Base-by-base conservation (phyloP, 1,284 basidiomycete genomes). In the Singerocomus rubriflavus region DNA sequence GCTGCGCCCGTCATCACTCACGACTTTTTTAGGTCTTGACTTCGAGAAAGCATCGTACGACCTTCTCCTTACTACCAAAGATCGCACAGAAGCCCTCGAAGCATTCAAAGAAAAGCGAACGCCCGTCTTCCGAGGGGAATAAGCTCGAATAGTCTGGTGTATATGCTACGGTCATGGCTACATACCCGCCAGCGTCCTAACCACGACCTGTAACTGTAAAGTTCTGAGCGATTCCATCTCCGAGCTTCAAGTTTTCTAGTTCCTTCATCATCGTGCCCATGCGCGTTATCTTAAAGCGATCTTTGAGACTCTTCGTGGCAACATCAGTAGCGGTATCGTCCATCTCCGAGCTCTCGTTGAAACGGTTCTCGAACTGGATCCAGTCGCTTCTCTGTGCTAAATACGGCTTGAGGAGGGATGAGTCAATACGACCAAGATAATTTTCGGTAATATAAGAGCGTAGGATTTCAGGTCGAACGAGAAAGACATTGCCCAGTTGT, bases 401-500 rank as follows among this genome's bases (percentile, higher is more conserved):
- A 67, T 98, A 99, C 0, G 97, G 97, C 43, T 88, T 85, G 29
- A 99, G 79, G 26, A 98, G 77, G 13, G 80, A 78, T 4, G 91
- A 75, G 61, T 99, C 96, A 59, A 99, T 94, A 17, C 91, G 83
- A 8, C 93, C 93, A 6, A 98, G 82, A 66, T 93, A 91, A 47
- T 87, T 88, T 63, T 96, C 94, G 5, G 88, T 89, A 69, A 97
- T 91, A 72, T 95, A 98, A 2, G 92, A 91, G 58, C 90, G 91
- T 57, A 98, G 80, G 51, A 93, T 92, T 55, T 96, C 92, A 5
- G 94, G 93, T 53, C 87, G 88, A 40, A 98, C 91, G 58, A 98
- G 87, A 78, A 98, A 99, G 51, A 96, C 81, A 66, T 98, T 97
- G 61, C 97, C 97, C 1, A 99, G 84, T 70, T 99, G 95, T 40